phyloP scores from a whole-genome alignment of 2,329 filamentous ascomycete species.

The Ophiocordyceps camponoti-leonardi region DNA sequence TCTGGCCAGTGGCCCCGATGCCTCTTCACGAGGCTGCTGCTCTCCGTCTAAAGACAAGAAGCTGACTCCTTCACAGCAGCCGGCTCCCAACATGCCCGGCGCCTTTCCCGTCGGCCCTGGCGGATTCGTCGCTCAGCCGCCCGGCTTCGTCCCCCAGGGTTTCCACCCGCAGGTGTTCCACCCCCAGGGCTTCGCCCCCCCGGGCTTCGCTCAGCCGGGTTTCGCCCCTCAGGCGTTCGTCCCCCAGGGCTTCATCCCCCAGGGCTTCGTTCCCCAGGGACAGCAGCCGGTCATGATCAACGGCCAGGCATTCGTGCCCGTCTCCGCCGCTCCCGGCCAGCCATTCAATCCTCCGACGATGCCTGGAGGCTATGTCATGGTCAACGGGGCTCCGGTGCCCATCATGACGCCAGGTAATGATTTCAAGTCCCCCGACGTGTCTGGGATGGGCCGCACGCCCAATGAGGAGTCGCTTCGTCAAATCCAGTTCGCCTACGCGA shows the following conservation, averaged over 20 bases:
- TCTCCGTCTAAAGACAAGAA: no score
- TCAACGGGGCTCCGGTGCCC: slow-evolving; percentile 7
- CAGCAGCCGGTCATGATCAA: slow-evolving; percentile 17
- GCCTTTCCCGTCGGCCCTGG: slow-evolving; percentile 12
- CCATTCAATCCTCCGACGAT: slow-evolving; percentile 10
- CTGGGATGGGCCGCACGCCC: slow-evolving; percentile 33
- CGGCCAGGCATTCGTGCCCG: slow-evolving; percentile 9
- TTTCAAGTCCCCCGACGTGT: slow-evolving; percentile 23
- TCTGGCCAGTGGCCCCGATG: no score
- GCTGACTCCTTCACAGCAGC: slow-evolving; percentile 6
- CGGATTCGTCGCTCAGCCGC: slow-evolving; percentile 13
- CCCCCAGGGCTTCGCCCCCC: slow-evolving; percentile 7
- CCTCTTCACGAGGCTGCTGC: no score
- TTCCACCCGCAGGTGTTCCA: no score
- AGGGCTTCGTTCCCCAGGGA: slow-evolving; percentile 1
- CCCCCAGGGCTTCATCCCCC: slow-evolving; percentile 8
- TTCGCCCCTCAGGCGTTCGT: slow-evolving; percentile 2
- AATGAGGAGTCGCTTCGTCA: slow-evolving; percentile 29
- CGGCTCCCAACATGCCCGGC: slow-evolving; percentile 8
- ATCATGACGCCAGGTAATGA: slow-evolving; percentile 22
- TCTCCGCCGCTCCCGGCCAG: slow-evolving; percentile 8
- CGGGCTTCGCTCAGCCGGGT: slow-evolving; percentile 10
- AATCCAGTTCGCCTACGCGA: slow-evolving; percentile 28
- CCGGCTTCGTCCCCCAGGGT: slow-evolving; percentile 5
- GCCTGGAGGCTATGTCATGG: slow-evolving; percentile 7